Percentiles rank a stretch among this genome's conserved stretches.
Conservation (phyloP, 2,329 filamentous ascomycete genomes). For the Chalaropsis ovoidea region DNA sequence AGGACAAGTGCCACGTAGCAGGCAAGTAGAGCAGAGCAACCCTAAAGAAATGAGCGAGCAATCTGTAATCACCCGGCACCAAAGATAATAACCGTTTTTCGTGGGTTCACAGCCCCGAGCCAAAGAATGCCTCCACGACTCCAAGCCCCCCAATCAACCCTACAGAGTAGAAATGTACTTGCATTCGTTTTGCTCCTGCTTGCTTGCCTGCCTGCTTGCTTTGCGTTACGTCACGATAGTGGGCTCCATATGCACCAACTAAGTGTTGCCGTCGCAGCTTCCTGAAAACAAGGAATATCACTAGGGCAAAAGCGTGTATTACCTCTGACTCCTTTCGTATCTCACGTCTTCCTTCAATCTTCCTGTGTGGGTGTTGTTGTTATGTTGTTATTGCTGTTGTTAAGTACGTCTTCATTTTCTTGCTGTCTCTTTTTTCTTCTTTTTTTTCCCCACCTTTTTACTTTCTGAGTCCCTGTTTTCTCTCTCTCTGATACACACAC, state of each 20-base stretch:
- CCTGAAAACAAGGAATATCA: neutral
- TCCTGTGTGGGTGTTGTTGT: neutral
- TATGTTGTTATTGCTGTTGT: neutral
- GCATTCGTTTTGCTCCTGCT: no score
- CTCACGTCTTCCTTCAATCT: neutral
- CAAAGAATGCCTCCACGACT: no score
- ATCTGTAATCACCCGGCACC: no score
- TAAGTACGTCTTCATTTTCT: neutral
- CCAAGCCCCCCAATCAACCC: neutral
- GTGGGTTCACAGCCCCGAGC: no score
- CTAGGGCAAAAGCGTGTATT: neutral
- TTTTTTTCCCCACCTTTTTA: neutral
- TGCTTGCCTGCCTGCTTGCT: no score
- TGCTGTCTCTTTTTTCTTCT: no score
- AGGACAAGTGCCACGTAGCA: no score
- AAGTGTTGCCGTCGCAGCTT: neutral
- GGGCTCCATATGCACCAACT: neutral
- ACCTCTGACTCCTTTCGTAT: neutral
- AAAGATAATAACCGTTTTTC: no score
- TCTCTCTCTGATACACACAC: no score
- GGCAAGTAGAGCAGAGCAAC: no score
- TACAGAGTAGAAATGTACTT: no score
- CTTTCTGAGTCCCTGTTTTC: neutral
- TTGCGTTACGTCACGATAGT: slow-evolving; percentile 11
- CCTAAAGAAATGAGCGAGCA: no score